Conservation (phyloP, 2,329 filamentous ascomycete species). For the Leptographium galeiforme region DNA sequence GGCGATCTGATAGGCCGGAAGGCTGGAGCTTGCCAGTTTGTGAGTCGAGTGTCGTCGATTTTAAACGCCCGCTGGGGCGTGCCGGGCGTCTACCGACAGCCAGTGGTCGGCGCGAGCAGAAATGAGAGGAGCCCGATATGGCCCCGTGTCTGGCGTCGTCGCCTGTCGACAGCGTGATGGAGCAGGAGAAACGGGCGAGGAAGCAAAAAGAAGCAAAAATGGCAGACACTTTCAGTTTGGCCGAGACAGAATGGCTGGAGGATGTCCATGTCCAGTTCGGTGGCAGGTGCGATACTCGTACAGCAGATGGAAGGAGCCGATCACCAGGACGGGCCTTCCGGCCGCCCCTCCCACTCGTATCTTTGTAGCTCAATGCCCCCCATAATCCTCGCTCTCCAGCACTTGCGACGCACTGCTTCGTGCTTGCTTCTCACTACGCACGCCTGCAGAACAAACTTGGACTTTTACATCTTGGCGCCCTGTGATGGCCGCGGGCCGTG, state of each 20-base stretch:
- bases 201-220: no score
- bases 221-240: neutral
- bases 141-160: neutral
- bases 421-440: no score
- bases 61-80: conserved; percentile 30
- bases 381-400: no score
- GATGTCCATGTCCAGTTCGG: no score
- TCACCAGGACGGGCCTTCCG: neutral
- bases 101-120: conserved; percentile 9
- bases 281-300: no score
- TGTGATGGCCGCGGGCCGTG: neutral
- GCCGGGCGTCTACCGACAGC: conserved; percentile 11
- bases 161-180: neutral
- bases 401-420: no score
- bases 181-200: no score
- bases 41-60: conserved; percentile 24
- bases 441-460: neutral
- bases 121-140: conserved; percentile 4
- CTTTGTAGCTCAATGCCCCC: no score
- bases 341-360: neutral
- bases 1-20: conserved; percentile 28
- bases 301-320: no score
- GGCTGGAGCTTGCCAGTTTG: conserved; percentile 21
- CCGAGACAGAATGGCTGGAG: neutral
- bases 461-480: neutral